Evolutionary conservation across 257 asterid species (phyloP).

Genomic region (Ilex aquifolium): DNA sequence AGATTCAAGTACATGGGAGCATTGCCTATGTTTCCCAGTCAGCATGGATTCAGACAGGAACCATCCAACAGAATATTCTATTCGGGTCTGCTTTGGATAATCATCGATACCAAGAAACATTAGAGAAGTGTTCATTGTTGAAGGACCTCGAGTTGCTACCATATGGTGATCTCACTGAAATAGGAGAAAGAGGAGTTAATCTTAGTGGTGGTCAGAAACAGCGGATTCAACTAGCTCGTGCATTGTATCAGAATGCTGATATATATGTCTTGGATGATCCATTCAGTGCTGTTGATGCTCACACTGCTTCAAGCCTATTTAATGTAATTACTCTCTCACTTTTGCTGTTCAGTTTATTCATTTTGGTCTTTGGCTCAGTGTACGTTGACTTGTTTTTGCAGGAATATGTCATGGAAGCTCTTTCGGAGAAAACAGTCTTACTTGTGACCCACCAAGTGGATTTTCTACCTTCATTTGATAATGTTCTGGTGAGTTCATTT

Average conservation of each 20-base stretch:
- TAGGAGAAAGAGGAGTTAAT: slow-evolving; percentile 96
- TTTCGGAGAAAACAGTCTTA: slow-evolving; percentile 65
- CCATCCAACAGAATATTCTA: slow-evolving; percentile 71
- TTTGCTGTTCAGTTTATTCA: not conserved
- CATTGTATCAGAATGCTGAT: slow-evolving; percentile 82
- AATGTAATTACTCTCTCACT: slow-evolving; percentile 34
- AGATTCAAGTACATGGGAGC: slow-evolving; percentile 71
- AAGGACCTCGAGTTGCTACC: slow-evolving; percentile 90
- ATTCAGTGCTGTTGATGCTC: slow-evolving; percentile 97
- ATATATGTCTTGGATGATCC: slow-evolving; percentile 94
- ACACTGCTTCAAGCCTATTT: slow-evolving; percentile 82
- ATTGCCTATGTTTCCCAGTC: slow-evolving; percentile 92
- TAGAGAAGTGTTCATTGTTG: slow-evolving; percentile 67
- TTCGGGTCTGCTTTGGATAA: slow-evolving; percentile 65
- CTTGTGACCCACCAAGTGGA: slow-evolving; percentile 98
- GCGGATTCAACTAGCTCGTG: slow-evolving; percentile 94
- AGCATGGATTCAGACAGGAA: slow-evolving; percentile 98
- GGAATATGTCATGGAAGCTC: slow-evolving; percentile 89
- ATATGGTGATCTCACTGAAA: slow-evolving; percentile 84
- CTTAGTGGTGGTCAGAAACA: slow-evolving; percentile 99
- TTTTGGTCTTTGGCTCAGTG: not conserved
- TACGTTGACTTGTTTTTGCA: slow-evolving; percentile 23
- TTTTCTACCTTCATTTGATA: slow-evolving; percentile 87
- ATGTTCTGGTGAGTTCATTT: slow-evolving; percentile 62
- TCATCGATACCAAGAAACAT: slow-evolving; percentile 60